phyloP scores from a whole-genome alignment of 75 land plant genomes.

The Chamaecyparis obtusa region DNA sequence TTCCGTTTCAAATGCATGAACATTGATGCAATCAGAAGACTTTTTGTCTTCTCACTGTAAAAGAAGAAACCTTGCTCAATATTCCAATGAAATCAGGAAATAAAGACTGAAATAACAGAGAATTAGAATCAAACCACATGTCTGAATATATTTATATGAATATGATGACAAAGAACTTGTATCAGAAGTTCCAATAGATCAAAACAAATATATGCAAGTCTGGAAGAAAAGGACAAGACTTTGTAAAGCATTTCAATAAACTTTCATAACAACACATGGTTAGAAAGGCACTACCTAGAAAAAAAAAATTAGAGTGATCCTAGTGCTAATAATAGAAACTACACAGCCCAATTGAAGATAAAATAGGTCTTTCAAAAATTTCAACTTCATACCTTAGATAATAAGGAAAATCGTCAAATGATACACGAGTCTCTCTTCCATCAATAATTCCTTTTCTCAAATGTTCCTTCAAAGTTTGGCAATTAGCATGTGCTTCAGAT shows the following conservation, averaged over 20 bases:
- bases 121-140: too few species aligned
- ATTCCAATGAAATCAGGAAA: background rate
- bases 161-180: background rate
- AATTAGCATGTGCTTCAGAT: conserved; percentile 17
- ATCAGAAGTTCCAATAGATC: background rate
- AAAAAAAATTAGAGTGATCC: too few species aligned
- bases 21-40: conserved; percentile 48
- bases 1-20: conserved; percentile 59
- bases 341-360: background rate
- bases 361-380: background rate
- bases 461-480: conserved; percentile 48
- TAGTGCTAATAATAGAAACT: too few species aligned
- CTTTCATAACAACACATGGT: conserved; percentile 17
- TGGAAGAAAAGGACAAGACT: background rate
- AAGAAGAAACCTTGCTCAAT: background rate
- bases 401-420: conserved; percentile 65
- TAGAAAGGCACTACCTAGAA: conserved; percentile 16
- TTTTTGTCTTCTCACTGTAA: conserved; percentile 77
- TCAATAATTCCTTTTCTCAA: conserved; percentile 38
- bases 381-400: conserved; percentile 47
- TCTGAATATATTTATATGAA: too few species aligned
- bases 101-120: background rate
- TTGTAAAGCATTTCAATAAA: background rate
- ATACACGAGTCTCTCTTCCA: conserved; percentile 38
- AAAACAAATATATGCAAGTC: background rate